phyloP scores from a whole-genome alignment of 164 flowering plant genomes.

The grape (Vitis vinifera) region ASM3070453v1 NC_081807.1:5160001-5160500 shows the following conservation, averaged over 20 bases:
- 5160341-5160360: too few relatives aligned
- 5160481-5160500: too few relatives aligned
- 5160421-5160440: too few relatives aligned
- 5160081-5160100: constrained; percentile 4
- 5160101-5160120: constrained; percentile 16
- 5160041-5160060: constrained; percentile 13
- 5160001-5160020: not conserved
- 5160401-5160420: too few relatives aligned
- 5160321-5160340: too few relatives aligned
- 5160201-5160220: constrained; percentile 15
- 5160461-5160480: too few relatives aligned
- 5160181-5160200: constrained; percentile 20
- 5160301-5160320: not conserved
- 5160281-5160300: constrained; percentile 9
- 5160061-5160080: constrained; percentile 8
- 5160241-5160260: constrained; percentile 10
- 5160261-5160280: constrained; percentile 11
- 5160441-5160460: too few relatives aligned
- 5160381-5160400: too few relatives aligned
- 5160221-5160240: constrained; percentile 24
- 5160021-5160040: constrained; percentile 10
- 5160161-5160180: constrained; percentile 13
- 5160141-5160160: constrained; percentile 11
- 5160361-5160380: too few relatives aligned
- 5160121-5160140: constrained; percentile 18